Evolutionary conservation across 2,329 filamentous ascomycete species (phyloP), one percentile per base, ranked within the genome.

Genomic region (Nannizziopsis arthrosporioides): DNA sequence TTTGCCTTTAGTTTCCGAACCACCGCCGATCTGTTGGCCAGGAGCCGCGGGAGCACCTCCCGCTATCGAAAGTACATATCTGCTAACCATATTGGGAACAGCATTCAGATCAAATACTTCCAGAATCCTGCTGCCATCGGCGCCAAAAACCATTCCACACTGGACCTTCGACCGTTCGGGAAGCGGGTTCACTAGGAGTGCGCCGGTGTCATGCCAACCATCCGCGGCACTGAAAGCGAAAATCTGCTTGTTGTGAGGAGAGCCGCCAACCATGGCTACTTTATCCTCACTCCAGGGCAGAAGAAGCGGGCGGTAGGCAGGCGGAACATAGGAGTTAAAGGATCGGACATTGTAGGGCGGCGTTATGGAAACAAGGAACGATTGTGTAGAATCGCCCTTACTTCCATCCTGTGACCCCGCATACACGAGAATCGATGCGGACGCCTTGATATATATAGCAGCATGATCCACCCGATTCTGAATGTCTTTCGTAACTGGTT

Each of bases 111-210:
- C 80, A 57, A 92, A 94, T 9, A 81, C 79, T 56, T 88, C 80
- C 14, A 96, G 69, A 35, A 82, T 78, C 61, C 85, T 89, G 64
- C 84, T 89, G 22, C 76, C 80, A 62, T 94, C 86, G 37, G 79
- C 75, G 17, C 83, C 84, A 10, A 72, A 69, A n/a, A 93, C 67
- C 3, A 94, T 59, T 0, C 79, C 72, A 19, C 77, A 78, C 59
- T 82, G 77, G 42, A 81, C 72, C 1, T 73, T 68, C 2, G 73
- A 72, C 47, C 77, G 75, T 58, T 79, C 78, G 12, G 74, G 64
- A 15, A 88, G 64, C 1, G 80, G 77, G 11, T 73, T 64, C 0
- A 76, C 71, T 18, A 95, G 69, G 2, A 75, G 75, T 2, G 79
- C 76, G 5, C 80, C 78, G 6, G 85, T 78, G 55, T 82, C 72